Evolutionary conservation across 768 basidiomycete genomes (phyloP).

Genomic region (Leccinum boreale): DNA sequence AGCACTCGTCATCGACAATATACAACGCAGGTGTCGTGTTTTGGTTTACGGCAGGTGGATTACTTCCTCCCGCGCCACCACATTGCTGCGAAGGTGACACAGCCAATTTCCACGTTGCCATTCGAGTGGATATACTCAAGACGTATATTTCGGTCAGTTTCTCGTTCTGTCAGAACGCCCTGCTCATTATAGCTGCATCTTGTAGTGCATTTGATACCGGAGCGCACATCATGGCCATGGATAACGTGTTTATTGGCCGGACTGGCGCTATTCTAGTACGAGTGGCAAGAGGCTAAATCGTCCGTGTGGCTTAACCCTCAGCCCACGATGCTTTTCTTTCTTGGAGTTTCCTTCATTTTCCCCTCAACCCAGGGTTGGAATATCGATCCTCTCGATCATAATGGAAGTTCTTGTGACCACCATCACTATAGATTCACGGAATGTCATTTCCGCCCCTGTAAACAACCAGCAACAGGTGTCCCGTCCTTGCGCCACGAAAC

Average conservation of each 20-base stretch:
- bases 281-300: conserved; percentile 13
- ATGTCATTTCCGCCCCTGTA: conserved; percentile 14
- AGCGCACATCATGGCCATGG: conserved; percentile 1
- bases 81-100: not conserved
- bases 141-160: conserved; percentile 7
- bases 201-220: not conserved
- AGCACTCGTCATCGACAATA: conserved; percentile 48
- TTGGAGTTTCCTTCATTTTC: conserved; percentile 6
- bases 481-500: conserved; percentile 10
- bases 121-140: not conserved
- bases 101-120: not conserved
- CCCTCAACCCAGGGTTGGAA: conserved; percentile 32
- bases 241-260: not conserved
- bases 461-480: conserved; percentile 10
- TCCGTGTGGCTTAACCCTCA: conserved; percentile 23
- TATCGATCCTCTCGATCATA: conserved; percentile 2
- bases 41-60: conserved; percentile 35
- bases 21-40: conserved; percentile 45
- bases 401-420: conserved; percentile 2
- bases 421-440: conserved; percentile 5
- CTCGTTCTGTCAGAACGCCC: not conserved
- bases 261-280: not conserved
- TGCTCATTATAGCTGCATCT: conserved; percentile 4
- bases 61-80: not conserved
- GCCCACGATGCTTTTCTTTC: conserved; percentile 21